Evolutionary conservation across 495 filamentous ascomycete species (phyloP).

Genomic region (Choiromyces venosus): DNA sequence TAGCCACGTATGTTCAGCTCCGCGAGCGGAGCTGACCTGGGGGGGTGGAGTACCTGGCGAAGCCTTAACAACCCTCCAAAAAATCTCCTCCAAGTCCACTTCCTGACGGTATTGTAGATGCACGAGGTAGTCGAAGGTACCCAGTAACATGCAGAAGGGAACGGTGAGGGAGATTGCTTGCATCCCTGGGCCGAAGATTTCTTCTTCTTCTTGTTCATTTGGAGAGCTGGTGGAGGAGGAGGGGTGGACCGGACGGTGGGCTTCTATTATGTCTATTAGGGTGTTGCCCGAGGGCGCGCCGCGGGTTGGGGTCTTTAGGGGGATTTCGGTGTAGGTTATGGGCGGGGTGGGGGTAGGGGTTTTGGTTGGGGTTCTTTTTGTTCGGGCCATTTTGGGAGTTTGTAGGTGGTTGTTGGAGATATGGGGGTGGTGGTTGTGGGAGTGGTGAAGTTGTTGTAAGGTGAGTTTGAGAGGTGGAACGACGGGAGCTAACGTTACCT

Average conservation of each 20-base stretch:
- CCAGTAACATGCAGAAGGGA: constrained; percentile 72
- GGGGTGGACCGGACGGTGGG: constrained; percentile 48
- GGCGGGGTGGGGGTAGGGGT: constrained; percentile 44
- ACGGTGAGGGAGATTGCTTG: constrained; percentile 63
- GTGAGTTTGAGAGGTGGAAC: neutral
- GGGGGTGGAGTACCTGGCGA: constrained; percentile 47
- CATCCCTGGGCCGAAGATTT: constrained; percentile 52
- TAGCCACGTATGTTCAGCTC: constrained; percentile 27
- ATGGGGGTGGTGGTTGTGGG: constrained; percentile 16
- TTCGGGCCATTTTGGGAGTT: constrained; percentile 25
- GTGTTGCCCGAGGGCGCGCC: constrained; percentile 47
- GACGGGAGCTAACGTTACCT: neutral
- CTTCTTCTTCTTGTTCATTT: constrained; percentile 42
- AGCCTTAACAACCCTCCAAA: constrained; percentile 50
- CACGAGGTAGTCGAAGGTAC: constrained; percentile 84
- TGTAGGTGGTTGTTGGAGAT: neutral
- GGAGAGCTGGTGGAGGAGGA: constrained; percentile 26
- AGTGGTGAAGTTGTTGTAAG: constrained; percentile 12
- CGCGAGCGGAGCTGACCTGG: too few species aligned
- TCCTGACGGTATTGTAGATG: constrained; percentile 80
- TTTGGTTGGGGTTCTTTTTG: constrained; percentile 28
- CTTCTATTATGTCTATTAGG: constrained; percentile 59
- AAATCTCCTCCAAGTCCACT: constrained; percentile 55
- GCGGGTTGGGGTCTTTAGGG: constrained; percentile 48
- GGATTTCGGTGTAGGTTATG: constrained; percentile 50